Conservation (phyloP, 495 filamentous ascomycete genomes). For the Lophiotrema nucula region DNA sequence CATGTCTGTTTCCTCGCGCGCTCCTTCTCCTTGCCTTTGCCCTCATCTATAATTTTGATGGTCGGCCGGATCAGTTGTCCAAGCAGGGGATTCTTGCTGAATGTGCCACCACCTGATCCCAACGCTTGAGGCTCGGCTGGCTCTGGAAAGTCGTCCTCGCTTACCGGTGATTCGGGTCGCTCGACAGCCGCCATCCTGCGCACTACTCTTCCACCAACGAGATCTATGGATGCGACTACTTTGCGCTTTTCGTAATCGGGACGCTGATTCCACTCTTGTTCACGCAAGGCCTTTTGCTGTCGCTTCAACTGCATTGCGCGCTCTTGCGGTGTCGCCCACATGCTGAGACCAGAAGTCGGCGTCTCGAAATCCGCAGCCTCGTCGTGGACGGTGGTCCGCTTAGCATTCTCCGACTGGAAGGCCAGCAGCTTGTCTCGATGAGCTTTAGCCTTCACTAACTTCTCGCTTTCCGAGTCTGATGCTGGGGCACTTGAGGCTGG, state of each 20-base stretch:
- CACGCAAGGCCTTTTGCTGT: conserved; percentile 82
- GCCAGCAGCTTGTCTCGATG: conserved; percentile 80
- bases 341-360: conserved; percentile 61
- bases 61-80: conserved; percentile 77
- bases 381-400: conserved; percentile 82
- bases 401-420: conserved; percentile 87
- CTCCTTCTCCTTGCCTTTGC: conserved; percentile 39
- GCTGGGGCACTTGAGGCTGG: conserved; percentile 46
- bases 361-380: conserved; percentile 93
- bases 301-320: conserved; percentile 82
- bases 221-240: conserved; percentile 82
- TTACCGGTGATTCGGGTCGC: conserved; percentile 41
- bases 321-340: conserved; percentile 88
- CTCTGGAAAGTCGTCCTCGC: conserved; percentile 49
- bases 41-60: conserved; percentile 58
- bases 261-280: conserved; percentile 85
- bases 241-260: conserved; percentile 93
- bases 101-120: conserved; percentile 50
- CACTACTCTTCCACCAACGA: conserved; percentile 73
- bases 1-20: conserved; percentile 58
- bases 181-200: conserved; percentile 67
- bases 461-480: conserved; percentile 44
- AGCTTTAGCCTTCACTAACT: conserved; percentile 56
- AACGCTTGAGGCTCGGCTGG: conserved; percentile 28
- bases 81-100: conserved; percentile 81